Base-by-base conservation (phyloP, 148 eudicot species). In the Silene uniflora region DNA sequence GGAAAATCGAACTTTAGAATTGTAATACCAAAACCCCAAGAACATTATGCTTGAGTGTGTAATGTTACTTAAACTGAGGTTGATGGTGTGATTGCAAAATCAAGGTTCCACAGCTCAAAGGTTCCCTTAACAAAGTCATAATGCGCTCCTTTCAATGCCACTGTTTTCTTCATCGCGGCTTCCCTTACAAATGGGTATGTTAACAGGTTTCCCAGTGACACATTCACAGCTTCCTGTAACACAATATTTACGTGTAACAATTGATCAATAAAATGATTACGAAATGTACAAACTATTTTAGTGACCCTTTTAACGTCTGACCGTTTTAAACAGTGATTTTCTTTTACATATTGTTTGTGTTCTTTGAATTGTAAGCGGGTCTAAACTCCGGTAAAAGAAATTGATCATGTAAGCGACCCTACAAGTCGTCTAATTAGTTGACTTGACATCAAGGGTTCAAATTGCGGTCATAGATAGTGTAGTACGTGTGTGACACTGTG, bases 151-250 rank as follows among this genome's bases (percentile, higher is more conserved):
- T 85, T 89, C 22, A 94, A 29, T 2, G 85, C 81, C 18, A 94
- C 71, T 0, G 80, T 76, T 58, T 91, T 90, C 74, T 90, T 91
- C 73, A 79, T n/a, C 52, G 79, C 87, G 23, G 86, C 93, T 29
- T 89, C 93, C 58, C 90, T 75, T 62, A 94, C 98, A 80, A 94
- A 94, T 35, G 98, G 98, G 81, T 91, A 94, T 2, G 98, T 89
- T 69, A 91, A 78, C 23, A 94, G 83, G 80, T 94, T 94, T 10
- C 84, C 93, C 0, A 94, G 77, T 0, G 97, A 94, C 10, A 94
- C 88, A 79, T 94, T 94, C 79, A 94, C 98, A 3, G 98, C 97
- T 81, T 94, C 98, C 98, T 93, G 93, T 69, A 80, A 19, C 68
- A 49, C 68, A 49, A 29, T 12, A 25, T 52, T 62, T 56, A 29